A percentile compares a stretch with the other conserved stretches of the same genome.
Evolutionary conservation across 495 filamentous ascomycete species (phyloP).

Genomic region (Trypethelium eluteriae): DNA sequence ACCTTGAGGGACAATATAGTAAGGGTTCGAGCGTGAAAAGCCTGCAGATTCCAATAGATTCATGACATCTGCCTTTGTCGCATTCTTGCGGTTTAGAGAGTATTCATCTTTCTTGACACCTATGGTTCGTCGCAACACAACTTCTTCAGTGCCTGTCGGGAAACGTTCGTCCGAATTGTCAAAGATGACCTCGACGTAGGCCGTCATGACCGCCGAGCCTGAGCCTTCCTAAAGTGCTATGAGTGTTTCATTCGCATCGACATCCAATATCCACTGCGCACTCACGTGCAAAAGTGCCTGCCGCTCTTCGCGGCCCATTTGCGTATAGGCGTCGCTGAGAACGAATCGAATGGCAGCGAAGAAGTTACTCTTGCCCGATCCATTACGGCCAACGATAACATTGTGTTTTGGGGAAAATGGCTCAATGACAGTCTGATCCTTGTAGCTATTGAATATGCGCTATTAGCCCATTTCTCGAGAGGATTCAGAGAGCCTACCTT

Average conservation of each 20-base stretch:
- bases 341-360: slow-evolving; percentile 99
- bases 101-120: slow-evolving; percentile 98
- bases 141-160: slow-evolving; percentile 83
- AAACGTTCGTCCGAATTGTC: slow-evolving; percentile 97
- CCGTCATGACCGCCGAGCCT: slow-evolving; percentile 95
- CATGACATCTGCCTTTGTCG: slow-evolving; percentile 89
- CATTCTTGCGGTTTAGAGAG: slow-evolving; percentile 89
- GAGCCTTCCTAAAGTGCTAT: slow-evolving; percentile 65
- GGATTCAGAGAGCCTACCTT: slow-evolving; percentile 52
- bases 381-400: slow-evolving; percentile 98
- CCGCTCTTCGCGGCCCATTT: slow-evolving; percentile 92
- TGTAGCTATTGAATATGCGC: slow-evolving; percentile 61
- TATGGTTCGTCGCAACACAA: slow-evolving; percentile 86
- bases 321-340: slow-evolving; percentile 91
- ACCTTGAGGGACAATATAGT: slow-evolving; percentile 97
- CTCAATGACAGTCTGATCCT: slow-evolving; percentile 97
- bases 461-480: slow-evolving; percentile 4
- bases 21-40: slow-evolving; percentile 94
- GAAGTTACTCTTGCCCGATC: slow-evolving; percentile 99
- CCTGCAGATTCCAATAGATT: slow-evolving; percentile 93
- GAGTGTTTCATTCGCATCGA: background rate
- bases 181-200: slow-evolving; percentile 97
- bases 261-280: background rate
- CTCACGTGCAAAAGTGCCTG: slow-evolving; percentile 80
- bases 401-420: slow-evolving; percentile 97